Evolutionary conservation across 1,284 basidiomycete species (phyloP).

Genomic region (Cyathus pygmaeus): DNA sequence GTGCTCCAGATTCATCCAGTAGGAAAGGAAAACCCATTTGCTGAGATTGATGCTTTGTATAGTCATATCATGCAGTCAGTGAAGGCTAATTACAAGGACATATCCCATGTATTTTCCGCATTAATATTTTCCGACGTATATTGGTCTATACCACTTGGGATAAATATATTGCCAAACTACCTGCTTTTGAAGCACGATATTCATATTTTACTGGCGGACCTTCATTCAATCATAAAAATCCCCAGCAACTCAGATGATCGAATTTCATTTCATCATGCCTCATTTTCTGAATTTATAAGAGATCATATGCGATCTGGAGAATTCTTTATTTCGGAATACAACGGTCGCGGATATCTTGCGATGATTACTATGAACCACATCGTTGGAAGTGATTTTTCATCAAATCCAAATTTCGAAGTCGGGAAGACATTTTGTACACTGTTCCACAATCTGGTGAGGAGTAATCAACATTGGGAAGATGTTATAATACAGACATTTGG

Average conservation of each 20-base stretch:
- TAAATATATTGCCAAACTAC: not conserved
- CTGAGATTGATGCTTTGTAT: not conserved
- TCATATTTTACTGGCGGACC: not conserved
- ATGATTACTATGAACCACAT: not conserved
- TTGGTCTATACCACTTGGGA: not conserved
- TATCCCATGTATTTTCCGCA: not conserved
- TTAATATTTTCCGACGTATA: not conserved
- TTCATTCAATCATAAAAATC: not conserved
- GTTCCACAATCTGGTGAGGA: too few relatives aligned
- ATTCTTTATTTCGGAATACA: not conserved
- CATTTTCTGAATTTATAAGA: not conserved
- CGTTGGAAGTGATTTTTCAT: not conserved
- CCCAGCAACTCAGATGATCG: not conserved
- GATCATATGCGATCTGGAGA: not conserved
- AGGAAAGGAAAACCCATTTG: not conserved
- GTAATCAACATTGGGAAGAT: too few relatives aligned
- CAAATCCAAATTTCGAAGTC: not conserved
- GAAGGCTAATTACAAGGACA: not conserved
- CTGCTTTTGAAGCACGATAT: not conserved
- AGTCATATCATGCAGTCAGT: not conserved
- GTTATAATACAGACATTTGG: too few relatives aligned
- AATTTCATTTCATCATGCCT: not conserved
- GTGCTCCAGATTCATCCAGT: not conserved
- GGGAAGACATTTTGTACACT: too few relatives aligned
- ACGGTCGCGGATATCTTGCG: not conserved